Evolutionary conservation across 805 yeast species (phyloP).

Genomic region (Hanseniaspora occidentalis): DNA sequence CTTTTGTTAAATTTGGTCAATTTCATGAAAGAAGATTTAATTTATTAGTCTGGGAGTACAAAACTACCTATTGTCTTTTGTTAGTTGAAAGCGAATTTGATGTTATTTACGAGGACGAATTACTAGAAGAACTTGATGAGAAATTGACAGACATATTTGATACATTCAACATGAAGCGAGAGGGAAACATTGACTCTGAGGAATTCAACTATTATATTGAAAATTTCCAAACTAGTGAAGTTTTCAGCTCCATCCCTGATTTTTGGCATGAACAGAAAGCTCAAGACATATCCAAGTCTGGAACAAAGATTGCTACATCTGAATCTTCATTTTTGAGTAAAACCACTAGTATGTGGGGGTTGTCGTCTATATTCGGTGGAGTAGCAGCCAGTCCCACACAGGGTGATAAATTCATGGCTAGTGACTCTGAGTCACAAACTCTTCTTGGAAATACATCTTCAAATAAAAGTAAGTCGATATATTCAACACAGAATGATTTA

Average conservation of each 20-base stretch:
- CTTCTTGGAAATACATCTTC: too few relatives aligned
- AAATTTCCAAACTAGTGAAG: background rate
- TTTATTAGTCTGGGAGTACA: conserved; percentile 21
- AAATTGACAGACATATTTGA: background rate
- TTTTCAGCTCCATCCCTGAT: background rate
- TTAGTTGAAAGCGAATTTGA: conserved; percentile 15
- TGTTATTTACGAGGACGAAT: conserved; percentile 19
- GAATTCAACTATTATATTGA: background rate
- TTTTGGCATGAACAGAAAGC: background rate
- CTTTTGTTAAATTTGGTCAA: background rate
- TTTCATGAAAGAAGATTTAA: conserved; percentile 8
- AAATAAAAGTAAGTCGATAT: too few relatives aligned
- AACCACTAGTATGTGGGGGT: background rate
- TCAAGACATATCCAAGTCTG: too few relatives aligned
- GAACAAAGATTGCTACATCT: too few relatives aligned
- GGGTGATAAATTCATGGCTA: too few relatives aligned
- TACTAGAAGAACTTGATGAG: conserved; percentile 16
- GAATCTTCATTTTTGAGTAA: background rate
- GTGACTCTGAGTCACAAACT: too few relatives aligned
- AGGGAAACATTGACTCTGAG: background rate
- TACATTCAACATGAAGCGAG: background rate
- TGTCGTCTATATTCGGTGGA: background rate
- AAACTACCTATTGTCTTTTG: conserved; percentile 16
- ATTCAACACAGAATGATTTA: background rate
- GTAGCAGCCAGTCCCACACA: too few relatives aligned